A percentile compares a stretch with the other conserved stretches of the same genome.
These are phyloP conservation scores for Eremothecium gossypii DNA, from an alignment of 1,139 yeast genomes.

Conservation along the genomic window DNA sequence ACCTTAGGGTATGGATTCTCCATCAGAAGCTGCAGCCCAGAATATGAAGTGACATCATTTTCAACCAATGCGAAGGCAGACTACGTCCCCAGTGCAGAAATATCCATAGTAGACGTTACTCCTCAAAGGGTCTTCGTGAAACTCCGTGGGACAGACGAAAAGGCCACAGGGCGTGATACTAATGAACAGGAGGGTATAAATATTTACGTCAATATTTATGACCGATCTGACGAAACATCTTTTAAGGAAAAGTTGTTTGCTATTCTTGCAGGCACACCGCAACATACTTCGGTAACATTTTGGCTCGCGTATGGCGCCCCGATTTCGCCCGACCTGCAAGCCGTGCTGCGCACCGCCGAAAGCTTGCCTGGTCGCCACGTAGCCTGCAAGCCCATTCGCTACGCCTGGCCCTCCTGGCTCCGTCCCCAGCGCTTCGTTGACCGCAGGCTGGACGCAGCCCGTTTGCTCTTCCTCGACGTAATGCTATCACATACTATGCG, in stretches of 20 bases:
- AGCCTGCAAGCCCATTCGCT: constrained; percentile 22
- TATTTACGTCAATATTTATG: constrained; percentile 77
- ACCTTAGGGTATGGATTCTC: constrained; percentile 10
- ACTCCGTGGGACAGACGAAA: constrained; percentile 26
- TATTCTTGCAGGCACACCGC: constrained; percentile 42
- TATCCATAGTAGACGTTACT: constrained; percentile 13
- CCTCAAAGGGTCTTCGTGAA: constrained; percentile 19
- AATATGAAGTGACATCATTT: constrained; percentile 17
- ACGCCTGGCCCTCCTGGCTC: constrained; percentile 91
- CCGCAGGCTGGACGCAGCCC: constrained; percentile 81
- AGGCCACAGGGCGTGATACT: not conserved
- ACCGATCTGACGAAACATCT: constrained; percentile 65
- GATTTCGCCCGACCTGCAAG: constrained; percentile 59
- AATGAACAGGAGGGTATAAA: constrained; percentile 40
- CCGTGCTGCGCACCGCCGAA: constrained; percentile 48
- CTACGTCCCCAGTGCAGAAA: constrained; percentile 11
- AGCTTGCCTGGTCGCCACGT: not conserved
- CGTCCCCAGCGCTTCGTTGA: constrained; percentile 68
- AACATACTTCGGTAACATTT: constrained; percentile 50
- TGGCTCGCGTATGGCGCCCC: constrained; percentile 75
- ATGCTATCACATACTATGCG: constrained; percentile 71
- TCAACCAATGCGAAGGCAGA: constrained; percentile 22
- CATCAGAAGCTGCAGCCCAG: constrained; percentile 19
- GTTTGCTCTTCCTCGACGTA: constrained; percentile 77
- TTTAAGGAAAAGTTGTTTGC: constrained; percentile 72